Evolutionary conservation across 2,329 filamentous ascomycete genomes (phyloP).

Genomic region (Fusarium graminum): DNA sequence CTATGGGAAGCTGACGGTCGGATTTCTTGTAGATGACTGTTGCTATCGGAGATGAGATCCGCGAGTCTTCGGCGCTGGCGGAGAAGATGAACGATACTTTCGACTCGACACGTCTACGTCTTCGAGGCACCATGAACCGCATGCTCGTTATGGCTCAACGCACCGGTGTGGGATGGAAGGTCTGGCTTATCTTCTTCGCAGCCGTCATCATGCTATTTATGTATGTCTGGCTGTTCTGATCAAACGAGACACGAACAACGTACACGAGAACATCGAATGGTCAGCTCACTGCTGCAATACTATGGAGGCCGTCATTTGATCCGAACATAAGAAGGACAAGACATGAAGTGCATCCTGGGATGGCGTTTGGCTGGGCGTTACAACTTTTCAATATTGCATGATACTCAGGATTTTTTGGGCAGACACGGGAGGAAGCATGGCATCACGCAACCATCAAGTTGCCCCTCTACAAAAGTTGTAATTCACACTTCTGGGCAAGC

Average conservation of each 20-base stretch:
- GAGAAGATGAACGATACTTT: conserved; percentile 98
- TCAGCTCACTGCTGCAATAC: conserved; percentile 1
- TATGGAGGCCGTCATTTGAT: neutral
- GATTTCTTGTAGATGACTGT: conserved; percentile 79
- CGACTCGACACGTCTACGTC: conserved; percentile 82
- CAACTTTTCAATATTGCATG: conserved; percentile 35
- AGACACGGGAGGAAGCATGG: conserved; percentile 28
- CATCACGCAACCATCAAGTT: conserved; percentile 35
- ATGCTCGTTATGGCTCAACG: conserved; percentile 97
- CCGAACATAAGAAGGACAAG: conserved; percentile 14
- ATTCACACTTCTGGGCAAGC: conserved; percentile 34
- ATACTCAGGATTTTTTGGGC: conserved; percentile 20
- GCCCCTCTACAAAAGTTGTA: conserved; percentile 40
- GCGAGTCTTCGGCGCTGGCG: conserved; percentile 86
- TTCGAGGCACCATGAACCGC: conserved; percentile 94
- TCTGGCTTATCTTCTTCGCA: conserved; percentile 91
- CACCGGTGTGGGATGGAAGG: conserved; percentile 95
- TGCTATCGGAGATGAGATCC: conserved; percentile 95
- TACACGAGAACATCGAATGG: neutral
- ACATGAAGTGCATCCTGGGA: conserved; percentile 39
- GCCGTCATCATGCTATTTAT: conserved; percentile 86
- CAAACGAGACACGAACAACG: neutral
- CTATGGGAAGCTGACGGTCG: conserved; percentile 19
- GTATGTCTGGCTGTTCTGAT: conserved; percentile 91
- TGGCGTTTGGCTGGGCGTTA: conserved; percentile 46